phyloP scores from a whole-genome alignment of 2,329 filamentous ascomycete genomes.

The Coniochaeta sp. region DNA sequence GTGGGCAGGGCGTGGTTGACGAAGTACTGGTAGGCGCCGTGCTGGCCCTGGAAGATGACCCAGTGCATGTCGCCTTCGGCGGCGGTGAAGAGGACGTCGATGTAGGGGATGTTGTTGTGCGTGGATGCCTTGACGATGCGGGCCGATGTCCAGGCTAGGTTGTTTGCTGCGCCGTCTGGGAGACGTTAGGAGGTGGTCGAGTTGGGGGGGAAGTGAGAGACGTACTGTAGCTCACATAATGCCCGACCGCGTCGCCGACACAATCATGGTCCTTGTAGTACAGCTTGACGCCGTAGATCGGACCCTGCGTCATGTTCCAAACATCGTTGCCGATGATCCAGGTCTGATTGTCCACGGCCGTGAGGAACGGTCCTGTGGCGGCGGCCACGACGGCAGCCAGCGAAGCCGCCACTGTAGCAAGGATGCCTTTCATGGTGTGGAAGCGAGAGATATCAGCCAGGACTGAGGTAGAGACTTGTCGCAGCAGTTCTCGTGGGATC shows the following conservation, averaged over 20 bases:
- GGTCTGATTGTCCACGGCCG: slow-evolving; percentile 17
- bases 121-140: slow-evolving; percentile 26
- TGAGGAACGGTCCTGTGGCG: slow-evolving; percentile 17
- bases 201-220: neutral
- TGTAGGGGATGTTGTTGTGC: slow-evolving; percentile 29
- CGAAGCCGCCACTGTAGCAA: neutral
- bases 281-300: slow-evolving; percentile 18
- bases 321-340: slow-evolving; percentile 24
- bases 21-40: slow-evolving; percentile 50
- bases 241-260: slow-evolving; percentile 21
- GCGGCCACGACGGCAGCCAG: neutral
- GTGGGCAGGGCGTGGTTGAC: slow-evolving; percentile 40
- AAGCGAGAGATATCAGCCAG: neutral
- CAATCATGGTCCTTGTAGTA: slow-evolving; percentile 22
- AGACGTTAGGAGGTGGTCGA: neutral
- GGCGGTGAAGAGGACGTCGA: slow-evolving; percentile 40
- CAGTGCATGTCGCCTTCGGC: slow-evolving; percentile 43
- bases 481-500: neutral
- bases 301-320: slow-evolving; percentile 22
- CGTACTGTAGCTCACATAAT: slow-evolving; percentile 24
- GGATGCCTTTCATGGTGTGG: neutral
- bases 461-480: neutral
- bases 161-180: slow-evolving; percentile 36
- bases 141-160: slow-evolving; percentile 40
- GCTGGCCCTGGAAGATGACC: slow-evolving; percentile 39